These are phyloP conservation scores for Phoma sp. DNA, from an alignment of 2,329 filamentous ascomycete species.

Conservation along the genomic window DNA sequence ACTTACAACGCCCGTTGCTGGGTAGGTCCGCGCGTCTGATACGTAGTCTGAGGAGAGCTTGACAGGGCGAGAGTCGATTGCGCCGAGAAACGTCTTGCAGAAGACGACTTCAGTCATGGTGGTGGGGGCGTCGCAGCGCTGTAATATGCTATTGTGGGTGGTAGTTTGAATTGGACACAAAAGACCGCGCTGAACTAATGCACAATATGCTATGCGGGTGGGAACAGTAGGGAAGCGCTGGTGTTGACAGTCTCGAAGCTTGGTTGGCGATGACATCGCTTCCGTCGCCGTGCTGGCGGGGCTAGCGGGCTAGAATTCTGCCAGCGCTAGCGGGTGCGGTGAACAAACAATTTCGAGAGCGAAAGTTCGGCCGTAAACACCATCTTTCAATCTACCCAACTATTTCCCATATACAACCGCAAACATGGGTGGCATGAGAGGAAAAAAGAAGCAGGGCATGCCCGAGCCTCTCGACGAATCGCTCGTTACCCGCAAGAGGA, in stretches of 20 bases:
- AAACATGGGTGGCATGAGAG: constrained; percentile 84
- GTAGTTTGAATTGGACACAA: neutral
- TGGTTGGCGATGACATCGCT: constrained; percentile 39
- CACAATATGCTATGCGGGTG: too few relatives aligned
- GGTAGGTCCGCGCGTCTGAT: constrained; percentile 82
- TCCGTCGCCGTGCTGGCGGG: constrained; percentile 16
- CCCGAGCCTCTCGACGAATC: constrained; percentile 82
- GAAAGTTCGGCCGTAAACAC: constrained; percentile 28
- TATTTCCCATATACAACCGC: constrained; percentile 10
- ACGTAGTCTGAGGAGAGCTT: constrained; percentile 91
- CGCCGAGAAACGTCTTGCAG: constrained; percentile 80
- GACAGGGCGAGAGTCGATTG: constrained; percentile 77
- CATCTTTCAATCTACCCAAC: constrained; percentile 2
- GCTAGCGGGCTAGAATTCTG: constrained; percentile 18
- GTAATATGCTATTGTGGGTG: too few relatives aligned
- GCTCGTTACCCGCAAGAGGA: constrained; percentile 83
- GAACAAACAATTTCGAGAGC: constrained; percentile 31
- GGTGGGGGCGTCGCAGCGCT: constrained; percentile 1
- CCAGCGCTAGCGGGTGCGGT: constrained; percentile 32
- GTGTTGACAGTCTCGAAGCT: constrained; percentile 10
- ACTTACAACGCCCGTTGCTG: constrained; percentile 77
- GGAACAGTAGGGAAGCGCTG: neutral
- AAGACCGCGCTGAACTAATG: neutral
- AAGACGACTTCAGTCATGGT: constrained; percentile 75
- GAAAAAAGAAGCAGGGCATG: constrained; percentile 94